Conservation (phyloP, 345 rosid species). For the Physaria fendleri region DNA sequence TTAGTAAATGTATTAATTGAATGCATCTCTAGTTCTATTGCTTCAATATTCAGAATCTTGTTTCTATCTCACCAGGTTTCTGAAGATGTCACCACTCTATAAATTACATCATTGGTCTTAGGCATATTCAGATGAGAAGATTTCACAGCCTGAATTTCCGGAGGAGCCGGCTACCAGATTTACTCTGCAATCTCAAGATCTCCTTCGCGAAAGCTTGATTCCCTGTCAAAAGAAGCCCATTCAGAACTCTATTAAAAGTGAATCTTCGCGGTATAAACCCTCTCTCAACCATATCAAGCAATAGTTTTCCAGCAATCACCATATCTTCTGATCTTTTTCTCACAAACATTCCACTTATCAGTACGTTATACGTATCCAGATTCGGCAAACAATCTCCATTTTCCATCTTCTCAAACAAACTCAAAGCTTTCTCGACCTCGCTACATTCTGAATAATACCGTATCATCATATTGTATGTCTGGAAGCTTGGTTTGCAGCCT, state of each 20-base stretch:
- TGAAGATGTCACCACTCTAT: too few relatives aligned
- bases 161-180: constrained; percentile 47
- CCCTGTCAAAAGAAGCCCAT: constrained; percentile 82
- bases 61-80: too few relatives aligned
- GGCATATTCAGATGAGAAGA: background rate
- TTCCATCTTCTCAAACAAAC: constrained; percentile 64
- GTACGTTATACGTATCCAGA: constrained; percentile 74
- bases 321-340: constrained; percentile 72
- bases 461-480: constrained; percentile 68
- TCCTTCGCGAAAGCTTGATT: constrained; percentile 68
- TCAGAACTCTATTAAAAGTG: constrained; percentile 65
- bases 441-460: constrained; percentile 58
- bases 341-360: constrained; percentile 83
- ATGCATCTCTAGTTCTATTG: too few relatives aligned
- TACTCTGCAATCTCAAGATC: constrained; percentile 69
- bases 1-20: too few relatives aligned
- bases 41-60: too few relatives aligned
- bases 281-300: constrained; percentile 90
- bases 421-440: constrained; percentile 61
- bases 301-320: constrained; percentile 68
- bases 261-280: constrained; percentile 76
- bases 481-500: constrained; percentile 68
- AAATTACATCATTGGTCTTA: too few relatives aligned
- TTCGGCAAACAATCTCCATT: constrained; percentile 66
- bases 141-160: constrained; percentile 45